A percentile compares a stretch with the other conserved stretches of the same genome.
These are phyloP conservation scores for Cutaneotrichosporon mucoides DNA, from an alignment of 1,284 basidiomycete species.

Conservation along the genomic window DNA sequence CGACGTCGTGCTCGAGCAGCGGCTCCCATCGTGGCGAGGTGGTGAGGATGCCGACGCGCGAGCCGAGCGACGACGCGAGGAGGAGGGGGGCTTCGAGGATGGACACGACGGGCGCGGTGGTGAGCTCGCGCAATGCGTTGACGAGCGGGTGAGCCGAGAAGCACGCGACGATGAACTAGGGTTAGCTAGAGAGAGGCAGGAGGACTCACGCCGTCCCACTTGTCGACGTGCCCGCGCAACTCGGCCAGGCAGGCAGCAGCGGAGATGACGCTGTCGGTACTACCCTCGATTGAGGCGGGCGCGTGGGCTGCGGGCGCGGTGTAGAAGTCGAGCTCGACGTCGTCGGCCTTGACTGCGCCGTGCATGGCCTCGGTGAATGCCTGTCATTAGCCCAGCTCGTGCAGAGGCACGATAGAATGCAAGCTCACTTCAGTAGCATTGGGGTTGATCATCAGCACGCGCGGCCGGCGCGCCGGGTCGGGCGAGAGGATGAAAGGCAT, in stretches of 20 bases:
- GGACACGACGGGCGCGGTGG: constrained; percentile 48
- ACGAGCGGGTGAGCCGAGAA: constrained; percentile 56
- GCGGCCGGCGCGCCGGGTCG: constrained; percentile 7
- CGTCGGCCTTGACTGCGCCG: not conserved
- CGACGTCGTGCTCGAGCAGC: constrained; percentile 48
- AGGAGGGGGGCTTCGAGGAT: constrained; percentile 56
- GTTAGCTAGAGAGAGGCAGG: constrained; percentile 10
- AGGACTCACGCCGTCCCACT: constrained; percentile 28
- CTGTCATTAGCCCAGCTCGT: not conserved
- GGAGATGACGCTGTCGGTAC: constrained; percentile 48
- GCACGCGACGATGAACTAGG: constrained; percentile 53
- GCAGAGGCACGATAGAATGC: too few relatives aligned
- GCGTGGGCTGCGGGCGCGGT: constrained; percentile 48
- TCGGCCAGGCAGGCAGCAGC: constrained; percentile 45
- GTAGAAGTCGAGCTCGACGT: constrained; percentile 40
- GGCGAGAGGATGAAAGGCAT: constrained; percentile 14
- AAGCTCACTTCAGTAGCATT: constrained; percentile 50
- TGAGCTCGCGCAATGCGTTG: constrained; percentile 48
- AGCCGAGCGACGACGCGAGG: constrained; percentile 32
- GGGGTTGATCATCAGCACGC: constrained; percentile 55
- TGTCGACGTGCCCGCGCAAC: constrained; percentile 12
- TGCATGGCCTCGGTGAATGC: constrained; percentile 20
- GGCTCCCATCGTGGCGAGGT: constrained; percentile 54
- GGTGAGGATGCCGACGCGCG: constrained; percentile 54
- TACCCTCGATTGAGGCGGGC: constrained; percentile 52